Evolutionary conservation across 495 filamentous ascomycete species (phyloP).

Genomic region (Hypoxylon lienhwacheense): DNA sequence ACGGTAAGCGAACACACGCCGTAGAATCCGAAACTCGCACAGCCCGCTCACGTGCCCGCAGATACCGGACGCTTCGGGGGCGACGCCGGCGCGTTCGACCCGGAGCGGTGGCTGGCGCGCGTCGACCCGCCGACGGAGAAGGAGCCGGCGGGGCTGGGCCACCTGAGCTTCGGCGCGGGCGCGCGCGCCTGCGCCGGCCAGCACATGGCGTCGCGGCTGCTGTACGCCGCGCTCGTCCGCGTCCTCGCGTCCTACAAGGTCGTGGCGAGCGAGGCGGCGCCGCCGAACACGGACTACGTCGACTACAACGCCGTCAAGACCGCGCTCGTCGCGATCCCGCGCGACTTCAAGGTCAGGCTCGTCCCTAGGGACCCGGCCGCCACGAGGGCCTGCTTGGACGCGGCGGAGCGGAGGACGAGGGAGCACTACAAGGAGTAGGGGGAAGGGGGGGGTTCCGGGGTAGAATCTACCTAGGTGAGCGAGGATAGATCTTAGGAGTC

Average conservation of each 20-base stretch:
- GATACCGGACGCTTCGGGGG: conserved; percentile 56
- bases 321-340: conserved; percentile 58
- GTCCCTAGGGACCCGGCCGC: conserved; percentile 45
- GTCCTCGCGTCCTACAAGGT: conserved; percentile 54
- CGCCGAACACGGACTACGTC: conserved; percentile 60
- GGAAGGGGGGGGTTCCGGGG: no score
- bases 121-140: conserved; percentile 44
- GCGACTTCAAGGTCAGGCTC: conserved; percentile 56
- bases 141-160: conserved; percentile 42
- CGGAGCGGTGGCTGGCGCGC: conserved; percentile 54
- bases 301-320: conserved; percentile 61
- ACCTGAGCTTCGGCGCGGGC: conserved; percentile 58
- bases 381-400: conserved; percentile 41
- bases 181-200: conserved; percentile 57
- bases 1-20: conserved; percentile 49
- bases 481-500: no score
- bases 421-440: conserved; percentile 50
- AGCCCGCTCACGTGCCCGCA: conserved; percentile 12
- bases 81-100: conserved; percentile 54
- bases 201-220: conserved; percentile 52
- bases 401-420: conserved; percentile 43
- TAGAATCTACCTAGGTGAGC: no score
- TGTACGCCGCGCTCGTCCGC: conserved; percentile 54
- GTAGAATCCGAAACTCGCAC: no score
- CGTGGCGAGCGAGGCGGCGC: conserved; percentile 50